Base-by-base conservation (phyloP, 2,329 filamentous ascomycete species). In the Alternaria sp. region DNA sequence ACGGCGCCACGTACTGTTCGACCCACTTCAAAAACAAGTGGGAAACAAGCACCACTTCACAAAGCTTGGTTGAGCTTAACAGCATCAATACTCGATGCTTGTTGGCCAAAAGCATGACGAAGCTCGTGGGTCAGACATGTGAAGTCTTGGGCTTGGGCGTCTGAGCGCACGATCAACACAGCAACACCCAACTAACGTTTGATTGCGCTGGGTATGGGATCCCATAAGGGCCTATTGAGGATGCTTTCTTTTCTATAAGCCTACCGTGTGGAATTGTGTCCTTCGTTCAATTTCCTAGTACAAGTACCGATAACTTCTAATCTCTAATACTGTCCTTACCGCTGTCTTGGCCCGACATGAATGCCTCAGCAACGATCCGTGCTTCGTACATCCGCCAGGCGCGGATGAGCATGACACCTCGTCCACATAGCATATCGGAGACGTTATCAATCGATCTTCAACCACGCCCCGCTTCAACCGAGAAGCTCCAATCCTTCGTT, bases 281-380 rank as follows among this genome's bases (percentile, higher is more conserved):
- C 26, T 50, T 51, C 58, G 19, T 45, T 12, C 15, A 32, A 9
- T 17, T 44, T 54, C 62, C 55, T 45, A 47, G 43, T 45, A 51
- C 21, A 10, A 57, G 50, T 59, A 59, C 61, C 43, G 32, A 21
- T 67, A 66, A 67, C 54, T 57, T 32, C 5, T 62, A 57, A 58
- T 64, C 47, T 25, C 45, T 52, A 40, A 45, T 45, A 45, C 43
- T 19, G 30, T 52, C 49, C 6, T 36, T 36, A 36, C 28, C 21
- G 49, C 36, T 46, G 44, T 51, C 54, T 21, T 26, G 25, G 45
- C 17, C 13, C 45, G 64, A 23, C n/a, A 76, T 76, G 74, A 75
- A 76, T 40, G 74, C 73, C 50, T 76, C 74, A 36, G 73, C 74
- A 26, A 70, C 73, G 6, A 74, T 75, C 45, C 67, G 74, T 28